phyloP scores from a whole-genome alignment of 345 rosid genomes.

The Salix brachista region DNA sequence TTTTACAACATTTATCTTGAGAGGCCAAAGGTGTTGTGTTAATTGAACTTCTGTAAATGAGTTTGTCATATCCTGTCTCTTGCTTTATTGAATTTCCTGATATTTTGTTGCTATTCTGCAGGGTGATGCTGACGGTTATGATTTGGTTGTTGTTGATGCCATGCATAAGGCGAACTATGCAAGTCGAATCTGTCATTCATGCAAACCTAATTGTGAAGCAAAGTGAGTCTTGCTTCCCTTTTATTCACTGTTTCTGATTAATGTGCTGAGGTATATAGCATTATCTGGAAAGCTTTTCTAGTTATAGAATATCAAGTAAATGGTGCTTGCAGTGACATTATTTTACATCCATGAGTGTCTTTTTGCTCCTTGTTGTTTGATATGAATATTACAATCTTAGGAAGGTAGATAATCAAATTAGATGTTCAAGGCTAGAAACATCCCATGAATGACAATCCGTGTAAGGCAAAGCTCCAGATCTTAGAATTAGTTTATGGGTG shows the following conservation, averaged over 20 bases:
- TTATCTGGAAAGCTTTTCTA: not conserved
- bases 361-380: not conserved
- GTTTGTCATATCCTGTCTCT: not conserved
- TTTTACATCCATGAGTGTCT: not conserved
- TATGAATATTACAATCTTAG: not conserved
- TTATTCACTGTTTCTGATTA: not conserved
- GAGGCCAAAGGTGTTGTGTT: slow-evolving; percentile 85
- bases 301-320: not conserved
- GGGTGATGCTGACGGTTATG: slow-evolving; percentile 99
- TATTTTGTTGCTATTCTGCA: slow-evolving; percentile 33
- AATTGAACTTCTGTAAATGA: slow-evolving; percentile 9
- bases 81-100: slow-evolving; percentile 19
- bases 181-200: slow-evolving; percentile 99
- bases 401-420: not conserved
- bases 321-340: not conserved
- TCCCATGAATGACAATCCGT: not conserved
- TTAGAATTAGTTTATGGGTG: not conserved
- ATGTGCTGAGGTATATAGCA: not conserved
- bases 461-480: not conserved
- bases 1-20: slow-evolving; percentile 98
- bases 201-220: slow-evolving; percentile 99
- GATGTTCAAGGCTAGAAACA: not conserved
- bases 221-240: slow-evolving; percentile 53
- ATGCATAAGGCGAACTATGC: slow-evolving; percentile 99
- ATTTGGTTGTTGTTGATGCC: slow-evolving; percentile 98